Base-by-base conservation (phyloP, 2,329 filamentous ascomycete species). In the Coniochaeta ligniaria region DNA sequence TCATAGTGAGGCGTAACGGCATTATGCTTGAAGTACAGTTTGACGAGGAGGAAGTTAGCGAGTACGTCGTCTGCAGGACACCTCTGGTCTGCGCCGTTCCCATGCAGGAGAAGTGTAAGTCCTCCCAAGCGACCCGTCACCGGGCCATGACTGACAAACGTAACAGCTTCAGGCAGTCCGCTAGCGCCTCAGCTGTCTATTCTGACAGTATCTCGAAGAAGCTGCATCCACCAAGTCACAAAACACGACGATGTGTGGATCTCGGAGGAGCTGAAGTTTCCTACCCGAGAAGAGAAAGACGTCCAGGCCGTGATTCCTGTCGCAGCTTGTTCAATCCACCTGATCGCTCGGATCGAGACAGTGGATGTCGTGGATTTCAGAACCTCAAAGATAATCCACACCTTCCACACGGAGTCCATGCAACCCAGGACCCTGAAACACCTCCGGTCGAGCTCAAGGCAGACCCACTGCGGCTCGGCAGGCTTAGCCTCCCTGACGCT, bases 1-100 rank as follows among this genome's bases (percentile, higher is more conserved):
- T 91, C 9, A 69, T 91, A 8, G 79, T 92, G 6, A 84, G 83
- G 38, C 80, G 83, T 17, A 86, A 88, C 59, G 90, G 89, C 0
- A 77, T 79, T 3, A 75, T 92, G 68, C 80, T 79, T 0, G 85
- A 89, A 66, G 72, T 88, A 12, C 76, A 78, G 57, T 73, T 82
- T 17, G 79, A 78, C 17, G 74, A 71, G 31, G 76, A 74, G 24
- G 71, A 76, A 52, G 69, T 73, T 4, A 72, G 68, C 26, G 78
- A 80, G 31, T 77, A 80, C 60, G 67, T 70, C 17, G 77, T 88
- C 36, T 85, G 82, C 67, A 78, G 77, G 31, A 82, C 77, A 59
- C 76, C 80, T 1, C 70, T 88, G 9, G 73, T 80, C 28, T 83
- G 77, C 35, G 83, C 80, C 12, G 75, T 76, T 45, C 72, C 75